phyloP scores from a whole-genome alignment of 2,329 filamentous ascomycete species.

The Colletotrichum sp. region DNA sequence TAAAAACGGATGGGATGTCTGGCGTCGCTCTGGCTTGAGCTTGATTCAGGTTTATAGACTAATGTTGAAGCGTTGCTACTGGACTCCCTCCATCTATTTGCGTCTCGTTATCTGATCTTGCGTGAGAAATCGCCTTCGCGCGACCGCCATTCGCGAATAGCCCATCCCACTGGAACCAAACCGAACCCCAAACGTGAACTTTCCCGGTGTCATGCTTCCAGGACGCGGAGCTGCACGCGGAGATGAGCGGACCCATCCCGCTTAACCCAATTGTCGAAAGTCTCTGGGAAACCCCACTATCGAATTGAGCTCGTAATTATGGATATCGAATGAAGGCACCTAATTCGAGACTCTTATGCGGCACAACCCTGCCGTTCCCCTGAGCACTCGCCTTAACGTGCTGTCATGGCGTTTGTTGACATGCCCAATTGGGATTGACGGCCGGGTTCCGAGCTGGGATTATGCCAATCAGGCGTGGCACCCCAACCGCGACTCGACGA shows the following conservation, averaged over 20 bases:
- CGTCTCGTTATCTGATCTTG: neutral
- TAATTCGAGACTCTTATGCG: conserved; percentile 6
- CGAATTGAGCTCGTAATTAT: conserved; percentile 14
- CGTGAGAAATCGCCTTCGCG: neutral
- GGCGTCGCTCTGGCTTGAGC: conserved; percentile 5
- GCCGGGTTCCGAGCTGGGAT: conserved; percentile 5
- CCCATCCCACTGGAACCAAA: neutral
- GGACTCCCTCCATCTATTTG: conserved; percentile 18
- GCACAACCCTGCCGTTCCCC: conserved; percentile 13
- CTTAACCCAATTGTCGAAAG: neutral
- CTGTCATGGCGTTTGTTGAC: conserved; percentile 4
- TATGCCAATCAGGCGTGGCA: neutral
- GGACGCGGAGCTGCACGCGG: neutral
- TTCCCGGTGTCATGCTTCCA: neutral
- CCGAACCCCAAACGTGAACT: neutral
- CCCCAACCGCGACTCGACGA: neutral
- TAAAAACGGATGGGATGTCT: conserved; percentile 19
- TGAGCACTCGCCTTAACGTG: conserved; percentile 2
- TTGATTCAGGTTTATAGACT: conserved; percentile 12
- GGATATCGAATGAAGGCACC: conserved; percentile 1
- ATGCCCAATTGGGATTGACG: neutral
- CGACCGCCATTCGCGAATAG: neutral
- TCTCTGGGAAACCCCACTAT: neutral
- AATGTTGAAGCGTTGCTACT: conserved; percentile 21
- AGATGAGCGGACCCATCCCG: conserved; percentile 17